phyloP scores from a whole-genome alignment of 2,329 filamentous ascomycete genomes.

The Alternaria sp. region DNA sequence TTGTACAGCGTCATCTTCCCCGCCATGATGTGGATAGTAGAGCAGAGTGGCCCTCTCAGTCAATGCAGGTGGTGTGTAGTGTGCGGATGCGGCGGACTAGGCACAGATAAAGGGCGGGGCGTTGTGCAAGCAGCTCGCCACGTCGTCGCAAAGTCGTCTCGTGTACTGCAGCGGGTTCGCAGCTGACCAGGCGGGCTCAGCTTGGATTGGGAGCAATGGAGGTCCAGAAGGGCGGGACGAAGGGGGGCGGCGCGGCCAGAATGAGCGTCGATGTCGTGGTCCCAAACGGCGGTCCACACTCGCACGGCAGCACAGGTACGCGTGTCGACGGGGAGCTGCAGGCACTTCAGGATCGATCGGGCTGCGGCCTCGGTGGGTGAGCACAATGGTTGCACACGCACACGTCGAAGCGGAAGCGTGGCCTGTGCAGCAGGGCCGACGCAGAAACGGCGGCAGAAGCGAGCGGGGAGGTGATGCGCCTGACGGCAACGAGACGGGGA shows the following conservation, averaged over 20 bases:
- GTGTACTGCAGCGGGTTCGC: conserved; percentile 22
- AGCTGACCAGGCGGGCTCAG: conserved; percentile 39
- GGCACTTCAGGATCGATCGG: conserved; percentile 36
- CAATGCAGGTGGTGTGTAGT: conserved; percentile 11
- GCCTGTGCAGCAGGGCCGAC: conserved; percentile 35
- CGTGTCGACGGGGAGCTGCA: conserved; percentile 43
- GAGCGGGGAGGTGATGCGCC: conserved; percentile 25
- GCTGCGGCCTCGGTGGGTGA: conserved; percentile 20
- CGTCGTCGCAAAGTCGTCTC: conserved; percentile 31
- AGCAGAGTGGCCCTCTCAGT: conserved; percentile 7
- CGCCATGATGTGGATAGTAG: conserved; percentile 67
- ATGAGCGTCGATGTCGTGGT: conserved; percentile 22
- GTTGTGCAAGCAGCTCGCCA: conserved; percentile 26
- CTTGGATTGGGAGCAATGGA: conserved; percentile 18
- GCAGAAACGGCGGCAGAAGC: conserved; percentile 32
- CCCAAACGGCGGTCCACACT: conserved; percentile 30
- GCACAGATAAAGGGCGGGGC: conserved; percentile 17
- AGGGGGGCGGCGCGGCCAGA: conserved; percentile 27
- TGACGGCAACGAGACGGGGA: not conserved
- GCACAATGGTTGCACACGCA: conserved; percentile 36
- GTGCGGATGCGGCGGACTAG: conserved; percentile 7
- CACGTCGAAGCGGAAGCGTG: conserved; percentile 30
- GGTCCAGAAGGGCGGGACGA: conserved; percentile 23
- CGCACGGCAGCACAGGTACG: conserved; percentile 32
- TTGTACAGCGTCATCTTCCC: conserved; percentile 97